Evolutionary conservation across 2,329 filamentous ascomycete species (phyloP), one percentile per base, ranked within the genome.

Genomic region (Tolypocladium sp.): DNA sequence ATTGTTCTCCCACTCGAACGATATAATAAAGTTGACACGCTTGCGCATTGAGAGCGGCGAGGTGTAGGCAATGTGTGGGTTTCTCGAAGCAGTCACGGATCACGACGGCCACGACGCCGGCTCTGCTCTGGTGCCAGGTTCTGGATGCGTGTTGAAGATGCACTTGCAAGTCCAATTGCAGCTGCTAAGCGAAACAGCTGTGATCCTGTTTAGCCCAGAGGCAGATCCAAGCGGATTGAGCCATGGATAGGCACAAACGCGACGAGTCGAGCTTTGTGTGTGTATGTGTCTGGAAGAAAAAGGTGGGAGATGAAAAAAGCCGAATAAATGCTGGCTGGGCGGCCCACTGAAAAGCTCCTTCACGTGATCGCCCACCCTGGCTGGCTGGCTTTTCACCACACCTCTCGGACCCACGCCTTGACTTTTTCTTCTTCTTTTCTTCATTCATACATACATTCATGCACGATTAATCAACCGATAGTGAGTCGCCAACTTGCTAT

Each of bases 391-490:
- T 55, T 55, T 57, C 15, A 37, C 13, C n/a, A 20, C 33, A 4
- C 8, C 9, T 7, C 8, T 30, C 30, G 49, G 30, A 15, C 20
- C 49, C 30, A 9, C 53, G 30, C 27, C 25, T 20, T 59, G 42
- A 46, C 56, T 59, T 61, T 60, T 62, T 64, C 64, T 65, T 66
- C 58, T 60, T 65, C 65, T 68, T 66, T 66, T 70, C 69, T 69
- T 68, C 53, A 62, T 58, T 66, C 70, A 81, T 74, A 82, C 79
- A 74, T 63, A 68, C 71, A 71, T 73, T 66, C 64, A 67, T 59
- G 81, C 82, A 83, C 79, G 75, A 82, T 78, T 78, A 84, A 84
- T 84, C 82, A 84, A 84, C 80, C 80, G 79, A 74, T 74, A 68
- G 73, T 69, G 71, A 81, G 66, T 76, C 72, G 59, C 70, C 74